A percentile compares a stretch with the other conserved stretches of the same genome.
Evolutionary conservation across 106 monocot genomes (phyloP).

Genomic region (Dactylorhiza incarnata): DNA sequence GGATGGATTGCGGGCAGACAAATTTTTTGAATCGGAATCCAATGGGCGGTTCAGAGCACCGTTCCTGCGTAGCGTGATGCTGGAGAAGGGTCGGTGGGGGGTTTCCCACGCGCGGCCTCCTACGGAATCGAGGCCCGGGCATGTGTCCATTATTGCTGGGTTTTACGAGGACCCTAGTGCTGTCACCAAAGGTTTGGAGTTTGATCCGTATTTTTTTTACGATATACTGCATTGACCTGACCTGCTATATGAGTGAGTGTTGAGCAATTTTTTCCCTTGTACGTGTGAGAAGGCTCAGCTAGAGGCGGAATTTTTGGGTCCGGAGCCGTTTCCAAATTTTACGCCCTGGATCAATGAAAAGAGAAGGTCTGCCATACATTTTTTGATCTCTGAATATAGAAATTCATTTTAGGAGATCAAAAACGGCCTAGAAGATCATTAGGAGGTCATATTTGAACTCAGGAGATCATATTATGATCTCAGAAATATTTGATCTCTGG

Average conservation of each 20-base stretch:
- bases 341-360: too few relatives aligned
- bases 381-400: too few relatives aligned
- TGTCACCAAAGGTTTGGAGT: constrained; percentile 66
- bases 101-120: constrained; percentile 89
- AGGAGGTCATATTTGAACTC: too few relatives aligned
- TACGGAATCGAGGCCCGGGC: constrained; percentile 88
- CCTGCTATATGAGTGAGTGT: not conserved
- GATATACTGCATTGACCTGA: not conserved
- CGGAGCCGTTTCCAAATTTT: too few relatives aligned
- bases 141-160: constrained; percentile 79
- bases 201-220: not conserved
- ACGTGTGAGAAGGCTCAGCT: not conserved
- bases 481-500: too few relatives aligned
- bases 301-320: too few relatives aligned
- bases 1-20: constrained; percentile 87
- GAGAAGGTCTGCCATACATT: too few relatives aligned
- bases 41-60: constrained; percentile 64
- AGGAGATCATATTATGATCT: too few relatives aligned
- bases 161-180: constrained; percentile 96
- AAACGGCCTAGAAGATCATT: too few relatives aligned
- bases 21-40: constrained; percentile 71
- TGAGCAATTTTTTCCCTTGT: not conserved
- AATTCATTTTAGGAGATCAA: too few relatives aligned
- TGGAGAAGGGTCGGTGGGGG: constrained; percentile 80
- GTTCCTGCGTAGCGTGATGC: constrained; percentile 62